Base-by-base conservation (phyloP, 2,329 filamentous ascomycete genomes). In the Aaosphaeria arxii region DNA sequence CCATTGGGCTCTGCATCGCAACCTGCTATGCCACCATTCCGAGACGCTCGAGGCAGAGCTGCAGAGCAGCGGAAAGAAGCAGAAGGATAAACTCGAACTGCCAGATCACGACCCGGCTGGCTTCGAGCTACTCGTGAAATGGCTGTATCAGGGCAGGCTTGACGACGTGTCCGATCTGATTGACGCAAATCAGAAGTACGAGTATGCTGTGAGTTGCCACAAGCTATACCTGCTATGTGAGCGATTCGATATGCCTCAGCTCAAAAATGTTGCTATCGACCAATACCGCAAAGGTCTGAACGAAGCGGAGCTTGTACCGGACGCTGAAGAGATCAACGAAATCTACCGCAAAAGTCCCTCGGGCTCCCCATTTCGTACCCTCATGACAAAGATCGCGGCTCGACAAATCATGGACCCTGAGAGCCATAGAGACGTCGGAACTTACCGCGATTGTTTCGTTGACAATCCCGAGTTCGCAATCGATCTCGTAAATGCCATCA, bases 331-430 rank as follows among this genome's bases (percentile, higher is more conserved):
- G 62, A 78, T 80, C 53, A 73, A 77, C 50, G 74, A 76, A 6
- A 77, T 81, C 24, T 81, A 81, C 59, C 72, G 74, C 44, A 66
- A 68, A 43, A 76, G 73, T 31, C 71, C 73, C 4, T 44, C 54
- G 3, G 66, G 61, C 4, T 78, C 74, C 45, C 75, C 77, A 1
- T 80, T 80, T 57, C 69, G 77, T 33, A 68, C 61, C 30, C 66
- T 81, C 17, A 76, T 80, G 72, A 74, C 75, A 46, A 69, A 71
- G 51, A 81, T 81, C 42, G 78, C 78, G n/a, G 78, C 78, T 4
- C 68, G 78, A 29, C 78, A 81, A 63, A 78, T 81, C 51, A 81
- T 81, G 78, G 78, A 80, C 53, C 77, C 78, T 0, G 76, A 74
- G 30, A 74, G 67, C 46, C 70, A 78, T 39, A 72, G 74, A 48